Conservation (phyloP, 257 asterid genomes). For the Eustoma russellianum region DNA sequence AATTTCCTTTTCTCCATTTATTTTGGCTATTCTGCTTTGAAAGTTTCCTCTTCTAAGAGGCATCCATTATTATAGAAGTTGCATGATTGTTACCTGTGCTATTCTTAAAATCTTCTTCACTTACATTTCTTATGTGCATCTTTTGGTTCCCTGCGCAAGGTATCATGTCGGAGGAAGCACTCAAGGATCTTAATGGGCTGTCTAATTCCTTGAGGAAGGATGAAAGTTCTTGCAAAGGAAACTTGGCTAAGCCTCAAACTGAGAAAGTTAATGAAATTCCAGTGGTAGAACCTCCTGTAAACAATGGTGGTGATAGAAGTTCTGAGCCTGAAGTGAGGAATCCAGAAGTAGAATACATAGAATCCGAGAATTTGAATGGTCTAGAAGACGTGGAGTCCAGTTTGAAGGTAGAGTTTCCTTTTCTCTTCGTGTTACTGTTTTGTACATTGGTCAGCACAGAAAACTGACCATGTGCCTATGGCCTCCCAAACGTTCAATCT, state of each 20-base stretch:
- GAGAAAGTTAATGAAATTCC: constrained; percentile 25
- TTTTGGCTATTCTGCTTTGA: too few relatives aligned
- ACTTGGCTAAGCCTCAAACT: constrained; percentile 24
- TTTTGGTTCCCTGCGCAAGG: neutral
- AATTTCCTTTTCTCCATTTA: too few relatives aligned
- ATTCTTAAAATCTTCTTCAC: neutral
- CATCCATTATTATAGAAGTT: too few relatives aligned
- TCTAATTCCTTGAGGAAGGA: constrained; percentile 41
- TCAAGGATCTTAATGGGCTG: constrained; percentile 30
- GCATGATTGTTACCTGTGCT: neutral
- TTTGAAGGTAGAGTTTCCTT: constrained; percentile 40
- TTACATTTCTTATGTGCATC: neutral
- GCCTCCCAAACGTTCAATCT: neutral
- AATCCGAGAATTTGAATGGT: constrained; percentile 65
- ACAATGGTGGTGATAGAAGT: constrained; percentile 26
- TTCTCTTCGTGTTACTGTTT: neutral
- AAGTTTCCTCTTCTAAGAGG: too few relatives aligned
- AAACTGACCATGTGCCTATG: too few relatives aligned
- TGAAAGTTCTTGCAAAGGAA: constrained; percentile 41
- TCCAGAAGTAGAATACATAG: constrained; percentile 76
- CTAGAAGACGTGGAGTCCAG: constrained; percentile 50
- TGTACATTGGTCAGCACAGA: too few relatives aligned
- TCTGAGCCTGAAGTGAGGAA: constrained; percentile 31
- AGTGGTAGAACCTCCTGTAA: constrained; percentile 21
- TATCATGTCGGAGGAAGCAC: constrained; percentile 58